A percentile compares a stretch with the other conserved stretches of the same genome.
Evolutionary conservation across 176 grass and related monocot genomes (phyloP).

Genomic region (Themeda triandra): DNA sequence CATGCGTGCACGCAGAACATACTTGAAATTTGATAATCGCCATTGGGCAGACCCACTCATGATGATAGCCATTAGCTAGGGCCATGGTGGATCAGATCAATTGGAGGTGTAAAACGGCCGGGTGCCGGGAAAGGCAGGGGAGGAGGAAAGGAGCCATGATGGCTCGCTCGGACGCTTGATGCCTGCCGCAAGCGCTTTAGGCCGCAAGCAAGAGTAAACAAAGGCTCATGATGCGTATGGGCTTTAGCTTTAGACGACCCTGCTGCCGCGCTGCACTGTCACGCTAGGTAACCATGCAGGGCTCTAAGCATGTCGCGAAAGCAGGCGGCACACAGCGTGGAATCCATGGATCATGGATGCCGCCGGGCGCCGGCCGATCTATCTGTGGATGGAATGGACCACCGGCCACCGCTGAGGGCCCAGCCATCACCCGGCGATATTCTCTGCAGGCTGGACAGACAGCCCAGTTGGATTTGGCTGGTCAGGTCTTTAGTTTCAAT

Average conservation of each 20-base stretch:
- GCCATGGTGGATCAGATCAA: neutral
- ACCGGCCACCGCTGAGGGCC: neutral
- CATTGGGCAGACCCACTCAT: constrained; percentile 18
- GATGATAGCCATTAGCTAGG: constrained; percentile 13
- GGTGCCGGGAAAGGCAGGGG: neutral
- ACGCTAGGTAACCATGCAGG: neutral
- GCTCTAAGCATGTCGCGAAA: constrained; percentile 32
- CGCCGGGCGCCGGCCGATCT: neutral
- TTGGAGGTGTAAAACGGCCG: neutral
- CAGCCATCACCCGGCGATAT: neutral
- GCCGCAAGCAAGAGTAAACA: constrained; percentile 18
- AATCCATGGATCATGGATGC: neutral
- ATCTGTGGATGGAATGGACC: neutral
- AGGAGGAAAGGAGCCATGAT: constrained; percentile 32
- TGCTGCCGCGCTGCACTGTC: neutral
- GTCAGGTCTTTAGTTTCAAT: neutral
- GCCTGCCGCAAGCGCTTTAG: neutral
- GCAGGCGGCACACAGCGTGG: constrained; percentile 33
- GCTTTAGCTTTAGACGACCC: constrained; percentile 36
- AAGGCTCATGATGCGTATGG: constrained; percentile 11
- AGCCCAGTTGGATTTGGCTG: neutral
- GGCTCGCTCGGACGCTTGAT: neutral
- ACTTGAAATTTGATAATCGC: neutral
- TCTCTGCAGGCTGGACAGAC: constrained; percentile 7
- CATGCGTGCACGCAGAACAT: neutral